Evolutionary conservation across 352 stramenopile genomes (phyloP), one percentile per base, ranked within the genome.

Genomic region (Phytophthora syringae): DNA sequence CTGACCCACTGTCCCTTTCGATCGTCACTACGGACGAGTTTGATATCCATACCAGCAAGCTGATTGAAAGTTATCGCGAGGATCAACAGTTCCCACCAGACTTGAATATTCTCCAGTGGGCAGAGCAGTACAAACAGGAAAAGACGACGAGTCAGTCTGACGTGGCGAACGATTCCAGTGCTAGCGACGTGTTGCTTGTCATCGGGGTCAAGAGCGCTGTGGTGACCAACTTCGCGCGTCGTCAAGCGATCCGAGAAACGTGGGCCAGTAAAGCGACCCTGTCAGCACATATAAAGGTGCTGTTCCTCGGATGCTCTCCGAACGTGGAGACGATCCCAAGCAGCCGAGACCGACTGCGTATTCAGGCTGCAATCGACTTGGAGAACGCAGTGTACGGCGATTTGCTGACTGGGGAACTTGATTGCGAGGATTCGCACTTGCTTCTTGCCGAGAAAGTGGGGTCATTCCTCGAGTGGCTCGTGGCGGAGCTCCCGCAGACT

Each of bases 201-300:
- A 79, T 88, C 22, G 81, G 81, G 2, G 60, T 88, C 50, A 88
- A 88, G 45, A 77, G 67, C 1, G 77, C 68, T n/a, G 63, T 80
- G 5, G 5, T 74, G 21, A 37, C 60, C n/a, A 79, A 77, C n/a
- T 76, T 74, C 4, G 27, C 43, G 3, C 37, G 28, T 6, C 74
- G 71, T 18, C 71, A 79, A 42, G 67, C 57, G 7, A 77, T 85
- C 30, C 70, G 74, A 25, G 48, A 72, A 28, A 88, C 81, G 0
- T 90, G 81, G 79, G 59, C 43, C 0, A 64, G 25, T 13, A 45
- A 45, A 30, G 3, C 20, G 1, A n/a, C 15, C 13, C 56, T 79
- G 2, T 43, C 61, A 2, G 9, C 15, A 0, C 51, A 65, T 1
- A 49, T 78, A 2, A 59, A 72, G 13, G 43, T 88, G 0, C 32